These are phyloP conservation scores for Cyphellophora attinorum DNA, from an alignment of 2,329 filamentous ascomycete genomes.

Conservation along the genomic window DNA sequence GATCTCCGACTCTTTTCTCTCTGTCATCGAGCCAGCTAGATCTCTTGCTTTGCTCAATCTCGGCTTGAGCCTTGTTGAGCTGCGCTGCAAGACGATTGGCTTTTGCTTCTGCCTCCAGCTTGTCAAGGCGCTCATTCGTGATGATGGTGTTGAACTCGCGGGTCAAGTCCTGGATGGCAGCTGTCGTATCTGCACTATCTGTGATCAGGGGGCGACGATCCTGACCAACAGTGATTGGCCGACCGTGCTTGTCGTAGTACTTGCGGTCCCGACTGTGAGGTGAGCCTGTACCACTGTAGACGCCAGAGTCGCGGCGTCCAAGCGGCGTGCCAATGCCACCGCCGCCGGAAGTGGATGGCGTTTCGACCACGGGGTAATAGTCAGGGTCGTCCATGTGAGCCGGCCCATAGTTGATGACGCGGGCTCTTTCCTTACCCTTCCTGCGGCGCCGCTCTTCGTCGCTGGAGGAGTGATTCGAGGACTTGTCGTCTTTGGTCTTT, in stretches of 20 bases:
- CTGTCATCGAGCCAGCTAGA: constrained; percentile 9
- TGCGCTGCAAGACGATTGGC: constrained; percentile 6
- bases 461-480: constrained; percentile 1
- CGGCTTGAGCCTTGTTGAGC: constrained; percentile 5
- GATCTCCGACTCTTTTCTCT: constrained; percentile 7
- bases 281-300: neutral
- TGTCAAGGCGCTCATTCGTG: constrained; percentile 7
- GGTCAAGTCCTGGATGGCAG: constrained; percentile 7
- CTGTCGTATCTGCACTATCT: constrained; percentile 5
- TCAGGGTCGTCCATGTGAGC: constrained; percentile 5
- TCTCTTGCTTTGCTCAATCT: constrained; percentile 9
- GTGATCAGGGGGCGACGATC: constrained; percentile 1
- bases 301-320: neutral
- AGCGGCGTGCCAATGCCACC: neutral
- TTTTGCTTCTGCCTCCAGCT: constrained; percentile 10
- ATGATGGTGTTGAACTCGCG: constrained; percentile 6
- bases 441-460: neutral
- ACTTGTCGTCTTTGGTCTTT: neutral
- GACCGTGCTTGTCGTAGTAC: constrained; percentile 4
- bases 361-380: constrained; percentile 11
- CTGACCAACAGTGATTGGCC: neutral
- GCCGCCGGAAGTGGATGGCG: constrained; percentile 4
- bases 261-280: constrained; percentile 10
- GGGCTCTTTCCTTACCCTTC: constrained; percentile 1
- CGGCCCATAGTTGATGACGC: constrained; percentile 8